Conservation (phyloP, 2,329 filamentous ascomycete species). For the Fusarium virguliforme region DNA sequence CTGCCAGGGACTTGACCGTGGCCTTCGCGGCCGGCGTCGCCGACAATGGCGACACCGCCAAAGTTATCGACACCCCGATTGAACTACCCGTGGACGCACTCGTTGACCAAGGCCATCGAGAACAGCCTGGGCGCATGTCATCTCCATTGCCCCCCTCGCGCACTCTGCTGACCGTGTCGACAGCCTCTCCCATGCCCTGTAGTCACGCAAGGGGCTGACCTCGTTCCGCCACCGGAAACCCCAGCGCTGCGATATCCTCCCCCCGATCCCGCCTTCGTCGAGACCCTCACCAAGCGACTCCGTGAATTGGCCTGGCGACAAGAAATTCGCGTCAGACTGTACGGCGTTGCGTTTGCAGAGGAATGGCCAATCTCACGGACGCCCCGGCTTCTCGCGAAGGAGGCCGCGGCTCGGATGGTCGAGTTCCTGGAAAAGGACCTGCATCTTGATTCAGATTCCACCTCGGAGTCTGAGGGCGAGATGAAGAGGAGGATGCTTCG, state of each 20-base stretch:
- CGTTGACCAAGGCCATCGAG: not conserved
- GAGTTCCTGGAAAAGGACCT: conserved; percentile 7
- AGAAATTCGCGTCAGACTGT: not conserved
- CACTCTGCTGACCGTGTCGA: not conserved
- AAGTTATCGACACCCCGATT: conserved; percentile 9
- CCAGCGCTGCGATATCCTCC: not conserved
- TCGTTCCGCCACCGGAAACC: conserved; percentile 2
- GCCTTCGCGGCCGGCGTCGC: conserved; percentile 1
- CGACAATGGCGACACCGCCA: conserved; percentile 8
- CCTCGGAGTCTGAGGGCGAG: not conserved
- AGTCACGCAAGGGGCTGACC: not conserved
- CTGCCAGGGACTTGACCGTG: conserved; percentile 9
- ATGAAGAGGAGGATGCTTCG: not conserved
- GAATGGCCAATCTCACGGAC: conserved; percentile 13
- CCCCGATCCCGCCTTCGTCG: not conserved
- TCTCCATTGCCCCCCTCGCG: not conserved
- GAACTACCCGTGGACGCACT: conserved; percentile 2
- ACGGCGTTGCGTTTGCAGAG: conserved; percentile 6
- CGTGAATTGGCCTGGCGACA: not conserved
- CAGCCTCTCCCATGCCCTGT: conserved; percentile 2
- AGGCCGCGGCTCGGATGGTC: not conserved
- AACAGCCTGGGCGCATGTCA: not conserved
- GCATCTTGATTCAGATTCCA: not conserved
- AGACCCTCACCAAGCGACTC: conserved; percentile 3
- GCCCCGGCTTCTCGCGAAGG: conserved; percentile 2